These are phyloP conservation scores for Colletotrichum tropicicola DNA, from an alignment of 2,329 filamentous ascomycete genomes.

Conservation along the genomic window DNA sequence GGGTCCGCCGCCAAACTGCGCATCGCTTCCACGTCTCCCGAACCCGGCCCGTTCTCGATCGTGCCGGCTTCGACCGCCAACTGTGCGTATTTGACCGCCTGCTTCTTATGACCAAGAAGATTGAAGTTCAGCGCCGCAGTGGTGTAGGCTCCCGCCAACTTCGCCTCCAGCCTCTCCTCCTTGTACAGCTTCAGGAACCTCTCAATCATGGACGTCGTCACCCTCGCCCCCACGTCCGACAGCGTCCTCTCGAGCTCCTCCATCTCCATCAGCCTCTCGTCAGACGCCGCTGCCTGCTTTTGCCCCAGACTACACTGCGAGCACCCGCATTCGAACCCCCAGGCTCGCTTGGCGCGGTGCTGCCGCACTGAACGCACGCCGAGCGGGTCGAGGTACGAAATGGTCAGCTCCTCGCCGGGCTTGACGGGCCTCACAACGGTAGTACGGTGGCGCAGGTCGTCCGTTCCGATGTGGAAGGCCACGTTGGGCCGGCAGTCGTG, in stretches of 20 bases:
- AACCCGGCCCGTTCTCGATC: slow-evolving; percentile 26
- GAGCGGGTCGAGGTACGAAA: slow-evolving; percentile 50
- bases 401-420: slow-evolving; percentile 52
- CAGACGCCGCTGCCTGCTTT: slow-evolving; percentile 40
- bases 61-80: slow-evolving; percentile 47
- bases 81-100: slow-evolving; percentile 46
- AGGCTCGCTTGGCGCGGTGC: slow-evolving; percentile 39
- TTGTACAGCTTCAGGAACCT: slow-evolving; percentile 46
- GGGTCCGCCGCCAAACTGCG: slow-evolving; percentile 22
- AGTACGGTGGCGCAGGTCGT: slow-evolving; percentile 47
- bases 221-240: slow-evolving; percentile 14
- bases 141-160: slow-evolving; percentile 45
- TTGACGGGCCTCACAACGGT: slow-evolving; percentile 47
- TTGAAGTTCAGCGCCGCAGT: slow-evolving; percentile 50
- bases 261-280: slow-evolving; percentile 47
- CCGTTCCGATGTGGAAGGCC: slow-evolving; percentile 50
- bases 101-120: slow-evolving; percentile 46
- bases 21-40: slow-evolving; percentile 28
- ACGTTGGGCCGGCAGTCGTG: slow-evolving; percentile 56
- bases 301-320: slow-evolving; percentile 43
- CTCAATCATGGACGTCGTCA: slow-evolving; percentile 46
- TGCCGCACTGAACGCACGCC: slow-evolving; percentile 36
- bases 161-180: slow-evolving; percentile 48
- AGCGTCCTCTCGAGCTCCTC: slow-evolving; percentile 36
- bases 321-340: slow-evolving; percentile 53